phyloP scores from a whole-genome alignment of 495 filamentous ascomycete species.

The Polyplosphaeria fusca region DNA sequence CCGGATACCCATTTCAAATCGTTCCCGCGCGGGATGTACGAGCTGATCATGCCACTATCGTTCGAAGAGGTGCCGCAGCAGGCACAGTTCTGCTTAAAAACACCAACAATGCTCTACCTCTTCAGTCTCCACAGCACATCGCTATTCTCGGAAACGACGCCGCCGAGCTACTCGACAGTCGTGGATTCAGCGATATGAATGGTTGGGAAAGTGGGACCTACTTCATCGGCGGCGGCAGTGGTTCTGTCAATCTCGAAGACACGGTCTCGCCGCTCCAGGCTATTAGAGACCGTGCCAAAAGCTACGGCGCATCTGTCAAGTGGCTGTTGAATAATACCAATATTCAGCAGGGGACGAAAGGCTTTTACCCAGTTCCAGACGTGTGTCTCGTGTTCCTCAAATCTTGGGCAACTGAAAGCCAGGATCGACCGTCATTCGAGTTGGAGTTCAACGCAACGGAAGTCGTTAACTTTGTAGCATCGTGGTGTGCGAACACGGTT shows the following conservation, averaged over 20 bases:
- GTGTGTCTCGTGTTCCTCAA: too few species aligned
- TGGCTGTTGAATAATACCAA: too few species aligned
- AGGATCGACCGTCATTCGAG: too few species aligned
- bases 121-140: constrained; percentile 48
- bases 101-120: not conserved
- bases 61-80: not conserved
- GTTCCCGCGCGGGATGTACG: constrained; percentile 38
- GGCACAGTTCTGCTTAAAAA: constrained; percentile 8
- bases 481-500: constrained; percentile 14
- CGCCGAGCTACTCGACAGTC: constrained; percentile 41
- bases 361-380: too few species aligned
- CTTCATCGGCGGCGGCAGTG: constrained; percentile 48
- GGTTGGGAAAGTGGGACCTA: constrained; percentile 44
- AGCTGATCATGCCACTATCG: not conserved
- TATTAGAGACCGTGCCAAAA: constrained; percentile 46
- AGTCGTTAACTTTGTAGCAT: constrained; percentile 27
- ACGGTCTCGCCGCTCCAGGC: constrained; percentile 56
- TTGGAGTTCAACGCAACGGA: constrained; percentile 38
- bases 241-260: constrained; percentile 47
- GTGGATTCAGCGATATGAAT: constrained; percentile 29
- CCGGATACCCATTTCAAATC: constrained; percentile 45
- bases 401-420: too few species aligned
- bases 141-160: constrained; percentile 70
- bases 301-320: constrained; percentile 47
- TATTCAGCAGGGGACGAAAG: too few species aligned